Percentiles rank a stretch among this genome's conserved stretches.
phyloP scores from a whole-genome alignment of 768 basidiomycete species.

The Suillus brevipes region DNA sequence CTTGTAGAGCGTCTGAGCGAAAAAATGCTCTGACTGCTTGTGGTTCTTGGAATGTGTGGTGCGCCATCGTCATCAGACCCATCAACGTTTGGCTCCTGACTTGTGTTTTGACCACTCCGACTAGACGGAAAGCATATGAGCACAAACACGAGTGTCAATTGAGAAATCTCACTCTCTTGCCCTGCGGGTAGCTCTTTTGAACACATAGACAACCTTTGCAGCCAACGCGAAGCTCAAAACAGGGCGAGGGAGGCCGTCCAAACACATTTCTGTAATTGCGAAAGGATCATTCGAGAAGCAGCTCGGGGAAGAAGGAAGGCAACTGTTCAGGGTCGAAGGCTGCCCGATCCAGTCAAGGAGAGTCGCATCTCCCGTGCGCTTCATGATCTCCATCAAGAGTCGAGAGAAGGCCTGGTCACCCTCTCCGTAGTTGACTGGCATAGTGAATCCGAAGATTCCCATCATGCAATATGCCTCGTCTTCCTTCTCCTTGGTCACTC shows the following conservation, averaged over 20 bases:
- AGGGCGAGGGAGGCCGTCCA: not conserved
- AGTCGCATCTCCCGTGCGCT: constrained; percentile 9
- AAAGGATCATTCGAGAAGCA: constrained; percentile 9
- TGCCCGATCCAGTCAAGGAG: constrained; percentile 17
- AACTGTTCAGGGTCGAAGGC: constrained; percentile 4
- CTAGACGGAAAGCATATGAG: not conserved
- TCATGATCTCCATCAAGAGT: constrained; percentile 14
- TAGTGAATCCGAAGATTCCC: constrained; percentile 14
- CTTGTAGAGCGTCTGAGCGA: not conserved
- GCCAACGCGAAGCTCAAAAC: not conserved
- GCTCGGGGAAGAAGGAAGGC: constrained; percentile 8
- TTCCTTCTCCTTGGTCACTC: constrained; percentile 19
- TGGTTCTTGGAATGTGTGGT: not conserved
- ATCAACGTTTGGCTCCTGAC: too few relatives aligned
- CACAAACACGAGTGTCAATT: not conserved
- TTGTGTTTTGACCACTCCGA: not conserved
- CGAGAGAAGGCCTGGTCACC: constrained; percentile 16
- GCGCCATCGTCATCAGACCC: not conserved
- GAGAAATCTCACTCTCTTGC: not conserved
- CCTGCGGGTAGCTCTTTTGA: not conserved
- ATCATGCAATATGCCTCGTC: constrained; percentile 19
- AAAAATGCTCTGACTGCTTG: constrained; percentile 1
- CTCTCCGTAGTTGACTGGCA: constrained; percentile 20
- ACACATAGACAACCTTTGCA: not conserved
- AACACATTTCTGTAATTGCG: not conserved